A percentile compares a stretch with the other conserved stretches of the same genome.
Conservation (phyloP, 768 basidiomycete genomes). For the Kwoniella dendrophila region DNA sequence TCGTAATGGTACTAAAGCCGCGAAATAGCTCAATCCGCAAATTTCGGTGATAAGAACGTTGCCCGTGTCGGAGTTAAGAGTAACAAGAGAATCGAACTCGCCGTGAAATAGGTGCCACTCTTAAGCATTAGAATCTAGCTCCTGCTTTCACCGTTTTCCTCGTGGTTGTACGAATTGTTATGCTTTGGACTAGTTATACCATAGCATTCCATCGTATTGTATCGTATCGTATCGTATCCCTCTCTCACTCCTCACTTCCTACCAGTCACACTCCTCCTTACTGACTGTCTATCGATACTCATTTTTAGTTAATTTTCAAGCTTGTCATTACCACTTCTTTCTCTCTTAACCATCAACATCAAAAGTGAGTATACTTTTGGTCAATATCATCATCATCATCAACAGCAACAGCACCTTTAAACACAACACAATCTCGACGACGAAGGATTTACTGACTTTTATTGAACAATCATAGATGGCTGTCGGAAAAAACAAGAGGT, state of each 20-base stretch:
- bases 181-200: no score
- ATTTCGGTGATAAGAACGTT: background rate
- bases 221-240: background rate
- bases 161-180: constrained; percentile 5
- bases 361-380: constrained; percentile 9
- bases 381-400: background rate
- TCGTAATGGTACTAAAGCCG: background rate
- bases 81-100: no score
- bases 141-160: background rate
- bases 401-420: background rate
- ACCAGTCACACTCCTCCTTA: constrained; percentile 3
- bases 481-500: constrained; percentile 76
- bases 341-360: constrained; percentile 23
- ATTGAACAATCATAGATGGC: constrained; percentile 40
- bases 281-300: constrained; percentile 1
- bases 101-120: background rate
- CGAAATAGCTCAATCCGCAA: background rate
- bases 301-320: constrained; percentile 4
- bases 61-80: background rate
- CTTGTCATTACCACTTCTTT: constrained; percentile 9
- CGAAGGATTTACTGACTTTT: background rate
- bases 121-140: no score
- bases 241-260: background rate
- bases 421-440: background rate
- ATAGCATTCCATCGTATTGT: background rate